Evolutionary conservation across 2,329 filamentous ascomycete species (phyloP), one percentile per base, ranked within the genome.

Genomic region (Emmonsiellopsis sp.): DNA sequence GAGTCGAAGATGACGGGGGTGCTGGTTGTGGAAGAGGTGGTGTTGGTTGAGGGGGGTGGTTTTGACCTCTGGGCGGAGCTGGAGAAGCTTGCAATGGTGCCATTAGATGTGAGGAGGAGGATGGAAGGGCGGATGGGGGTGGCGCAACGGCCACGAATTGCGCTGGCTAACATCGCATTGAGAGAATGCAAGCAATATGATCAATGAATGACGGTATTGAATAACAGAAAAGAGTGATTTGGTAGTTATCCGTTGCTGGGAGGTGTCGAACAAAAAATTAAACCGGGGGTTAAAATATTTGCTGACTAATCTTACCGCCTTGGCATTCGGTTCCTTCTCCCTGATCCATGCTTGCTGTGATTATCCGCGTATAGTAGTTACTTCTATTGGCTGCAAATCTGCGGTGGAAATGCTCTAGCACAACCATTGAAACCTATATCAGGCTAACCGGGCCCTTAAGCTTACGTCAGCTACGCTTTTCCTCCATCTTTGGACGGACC

Each of bases 161-260:
- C 32, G 32, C 21, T 44, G 17, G 14, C 42, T 52, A 52, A 21
- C 50, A 52, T 52, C 10, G 40, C 40, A 49, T 49, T 34, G 40
- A 39, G 32, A 33, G 40, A 13, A 46, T 42, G 13, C 27, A 46
- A 46, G n/a, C 7, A 44, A 44, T 7, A 11, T 2, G 17, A 47
- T 14, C 9, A 37, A 36, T 31, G 11, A 40, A 31, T 49, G 34
- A 27, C 9, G n/a, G 9, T 3, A 31, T 49, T 11, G 2, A 32
- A n/a, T 17, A 6, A 32, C 37, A 40, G 34, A 31, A 14, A 8
- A 5, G 34, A 6, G 6, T 10, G 46, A 37, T 27, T 8, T 27
- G 6, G 5, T 27, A 13, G 14, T 36, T 40, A n/a, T 11, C 7
- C 4, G n/a, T 8, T 42, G n/a, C 40, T 46, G 9, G 27, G 11